Conservation (phyloP, 805 yeast genomes). For the Wickerhamiella qilinensis region DNA sequence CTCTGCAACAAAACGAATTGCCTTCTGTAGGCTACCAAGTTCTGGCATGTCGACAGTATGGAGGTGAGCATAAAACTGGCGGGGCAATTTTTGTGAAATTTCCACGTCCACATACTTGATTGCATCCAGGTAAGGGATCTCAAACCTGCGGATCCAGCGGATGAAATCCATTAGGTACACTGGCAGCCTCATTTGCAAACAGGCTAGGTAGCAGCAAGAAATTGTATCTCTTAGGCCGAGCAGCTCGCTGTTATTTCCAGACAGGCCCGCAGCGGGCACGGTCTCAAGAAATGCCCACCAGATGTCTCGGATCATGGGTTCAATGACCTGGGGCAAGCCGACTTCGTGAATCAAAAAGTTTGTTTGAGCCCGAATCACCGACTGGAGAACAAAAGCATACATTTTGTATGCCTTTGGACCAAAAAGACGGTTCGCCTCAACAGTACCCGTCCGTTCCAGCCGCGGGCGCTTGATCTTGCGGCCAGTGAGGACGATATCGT, state of each 20-base stretch:
- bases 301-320: conserved; percentile 3
- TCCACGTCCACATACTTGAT: neutral
- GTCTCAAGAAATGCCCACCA: conserved; percentile 6
- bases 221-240: neutral
- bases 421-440: conserved; percentile 2
- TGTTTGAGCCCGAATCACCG: conserved; percentile 7
- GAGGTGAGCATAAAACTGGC: neutral
- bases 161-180: neutral
- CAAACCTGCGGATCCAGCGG: neutral
- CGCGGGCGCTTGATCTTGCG: conserved; percentile 7
- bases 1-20: neutral
- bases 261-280: neutral
- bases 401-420: conserved; percentile 6
- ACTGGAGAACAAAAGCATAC: conserved; percentile 4
- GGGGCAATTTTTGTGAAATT: neutral
- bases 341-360: conserved; percentile 1
- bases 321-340: conserved; percentile 3
- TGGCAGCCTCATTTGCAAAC: neutral
- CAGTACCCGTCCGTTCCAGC: neutral
- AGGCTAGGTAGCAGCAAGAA: neutral
- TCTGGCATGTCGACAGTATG: neutral
- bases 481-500: conserved; percentile 21
- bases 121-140: conserved; percentile 1
- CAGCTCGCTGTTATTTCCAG: neutral
- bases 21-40: neutral